Percentiles rank a stretch among this genome's conserved stretches.
Conservation (phyloP, 495 filamentous ascomycete species). For the Bacidia gigantensis region DNA sequence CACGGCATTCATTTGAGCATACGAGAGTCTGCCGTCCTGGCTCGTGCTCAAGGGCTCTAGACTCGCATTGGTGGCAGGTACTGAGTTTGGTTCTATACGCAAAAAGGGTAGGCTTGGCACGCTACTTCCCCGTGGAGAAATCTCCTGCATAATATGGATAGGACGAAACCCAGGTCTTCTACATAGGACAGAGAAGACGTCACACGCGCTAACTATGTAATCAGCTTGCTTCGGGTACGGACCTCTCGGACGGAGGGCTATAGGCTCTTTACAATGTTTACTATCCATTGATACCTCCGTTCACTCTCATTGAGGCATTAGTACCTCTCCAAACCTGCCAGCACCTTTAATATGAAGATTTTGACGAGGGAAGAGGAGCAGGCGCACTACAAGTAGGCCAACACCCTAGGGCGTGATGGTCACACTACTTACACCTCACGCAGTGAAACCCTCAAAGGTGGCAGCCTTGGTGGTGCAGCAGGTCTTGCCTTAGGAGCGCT, state of each 20-base stretch:
- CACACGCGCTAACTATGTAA: not conserved
- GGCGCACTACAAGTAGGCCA: constrained; percentile 51
- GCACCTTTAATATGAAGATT: constrained; percentile 63
- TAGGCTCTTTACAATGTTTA: not conserved
- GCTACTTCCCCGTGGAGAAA: not conserved
- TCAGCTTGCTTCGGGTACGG: not conserved
- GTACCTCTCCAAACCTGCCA: not conserved
- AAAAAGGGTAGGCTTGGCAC: too few relatives aligned
- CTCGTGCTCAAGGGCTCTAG: not conserved
- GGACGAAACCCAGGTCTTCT: not conserved
- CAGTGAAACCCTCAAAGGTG: constrained; percentile 65
- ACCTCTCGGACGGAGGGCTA: not conserved
- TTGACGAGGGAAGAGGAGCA: constrained; percentile 85
- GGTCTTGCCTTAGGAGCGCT: constrained; percentile 51
- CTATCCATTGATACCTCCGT: not conserved
- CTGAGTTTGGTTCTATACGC: too few relatives aligned
- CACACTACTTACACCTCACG: constrained; percentile 16
- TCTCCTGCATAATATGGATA: not conserved
- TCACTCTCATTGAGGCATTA: not conserved
- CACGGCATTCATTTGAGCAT: not conserved
- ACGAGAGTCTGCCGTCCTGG: not conserved
- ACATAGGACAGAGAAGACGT: not conserved
- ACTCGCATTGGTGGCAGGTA: not conserved
- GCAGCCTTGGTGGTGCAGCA: constrained; percentile 49
- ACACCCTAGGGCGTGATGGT: too few relatives aligned